These are phyloP conservation scores for Pythium dissimile DNA, from an alignment of 352 stramenopile species.

Conservation along the genomic window DNA sequence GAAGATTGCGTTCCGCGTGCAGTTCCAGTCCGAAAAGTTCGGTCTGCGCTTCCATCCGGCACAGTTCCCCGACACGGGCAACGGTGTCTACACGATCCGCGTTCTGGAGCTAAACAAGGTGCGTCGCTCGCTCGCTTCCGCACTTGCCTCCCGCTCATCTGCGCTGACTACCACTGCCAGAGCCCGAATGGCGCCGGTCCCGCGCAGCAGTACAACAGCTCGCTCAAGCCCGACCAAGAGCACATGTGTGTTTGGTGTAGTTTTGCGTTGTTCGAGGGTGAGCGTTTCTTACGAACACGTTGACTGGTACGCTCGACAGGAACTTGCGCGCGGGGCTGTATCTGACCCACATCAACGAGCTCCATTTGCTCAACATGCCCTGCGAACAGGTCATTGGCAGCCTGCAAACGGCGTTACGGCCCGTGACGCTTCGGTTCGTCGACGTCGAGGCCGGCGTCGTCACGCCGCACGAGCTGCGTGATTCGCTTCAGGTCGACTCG, in stretches of 20 bases:
- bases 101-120: conserved; percentile 73
- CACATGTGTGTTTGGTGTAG: conserved; percentile 38
- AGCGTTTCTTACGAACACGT: no score
- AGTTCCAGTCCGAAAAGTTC: conserved; percentile 78
- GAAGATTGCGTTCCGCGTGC: conserved; percentile 82
- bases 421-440: conserved; percentile 63
- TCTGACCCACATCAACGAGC: conserved; percentile 78
- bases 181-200: conserved; percentile 41
- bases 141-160: no score
- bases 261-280: neutral
- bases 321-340: conserved; percentile 70
- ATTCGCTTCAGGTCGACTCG: conserved; percentile 51
- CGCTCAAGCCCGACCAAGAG: conserved; percentile 46
- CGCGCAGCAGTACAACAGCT: conserved; percentile 69
- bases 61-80: conserved; percentile 78
- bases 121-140: neutral
- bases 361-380: conserved; percentile 51
- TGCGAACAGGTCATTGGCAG: conserved; percentile 71
- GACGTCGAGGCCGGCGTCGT: conserved; percentile 78
- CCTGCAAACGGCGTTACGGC: conserved; percentile 50
- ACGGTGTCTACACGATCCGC: conserved; percentile 81
- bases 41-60: conserved; percentile 74
- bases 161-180: conserved; percentile 14
- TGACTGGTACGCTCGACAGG: neutral
- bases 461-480: conserved; percentile 63